Conservation (phyloP, 2,329 filamentous ascomycete genomes). For the Ceratocystis destructans region DNA sequence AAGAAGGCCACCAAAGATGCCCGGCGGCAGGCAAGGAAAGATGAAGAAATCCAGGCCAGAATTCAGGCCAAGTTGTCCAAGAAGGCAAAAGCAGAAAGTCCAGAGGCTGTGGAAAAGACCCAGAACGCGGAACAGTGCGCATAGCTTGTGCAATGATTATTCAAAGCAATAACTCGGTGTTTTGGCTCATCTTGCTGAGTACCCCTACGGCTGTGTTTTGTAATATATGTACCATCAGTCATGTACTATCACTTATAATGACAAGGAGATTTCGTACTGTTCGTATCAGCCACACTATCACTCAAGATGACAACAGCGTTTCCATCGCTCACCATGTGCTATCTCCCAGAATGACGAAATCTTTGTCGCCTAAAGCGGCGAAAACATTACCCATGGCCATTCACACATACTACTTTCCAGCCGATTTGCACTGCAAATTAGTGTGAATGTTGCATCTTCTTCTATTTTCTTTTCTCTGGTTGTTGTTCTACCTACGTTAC, state of each 20-base stretch:
- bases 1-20: conserved; percentile 45
- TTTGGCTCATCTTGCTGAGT: background rate
- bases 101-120: background rate
- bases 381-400: too few relatives aligned
- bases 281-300: background rate
- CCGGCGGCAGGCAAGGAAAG: conserved; percentile 31
- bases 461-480: too few relatives aligned
- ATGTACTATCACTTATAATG: conserved; percentile 10
- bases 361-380: too few relatives aligned
- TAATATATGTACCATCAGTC: conserved; percentile 18
- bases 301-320: background rate
- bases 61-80: conserved; percentile 15
- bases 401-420: too few relatives aligned
- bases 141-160: background rate
- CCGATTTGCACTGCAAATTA: too few relatives aligned
- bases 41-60: conserved; percentile 21
- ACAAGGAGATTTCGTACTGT: background rate
- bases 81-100: background rate
- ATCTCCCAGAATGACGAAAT: too few relatives aligned
- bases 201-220: conserved; percentile 8
- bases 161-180: background rate
- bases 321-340: too few relatives aligned
- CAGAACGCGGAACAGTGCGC: background rate
- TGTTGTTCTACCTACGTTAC: too few relatives aligned
- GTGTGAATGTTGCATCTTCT: too few relatives aligned